Base-by-base conservation (phyloP, 768 basidiomycete genomes). In the Psilocybe tampanensis region DNA sequence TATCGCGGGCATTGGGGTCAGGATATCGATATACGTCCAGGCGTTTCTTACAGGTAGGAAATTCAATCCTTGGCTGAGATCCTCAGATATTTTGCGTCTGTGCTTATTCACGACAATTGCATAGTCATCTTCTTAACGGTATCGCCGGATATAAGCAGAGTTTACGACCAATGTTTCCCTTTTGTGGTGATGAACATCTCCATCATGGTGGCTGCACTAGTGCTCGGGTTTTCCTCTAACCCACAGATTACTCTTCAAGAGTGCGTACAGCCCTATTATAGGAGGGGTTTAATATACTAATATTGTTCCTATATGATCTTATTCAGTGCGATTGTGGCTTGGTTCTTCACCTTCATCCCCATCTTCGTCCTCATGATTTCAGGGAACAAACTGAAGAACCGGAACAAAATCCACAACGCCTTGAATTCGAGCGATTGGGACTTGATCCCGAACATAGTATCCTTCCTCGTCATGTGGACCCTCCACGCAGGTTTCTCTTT, bases 151-250 rank as follows among this genome's bases (percentile, higher is more conserved):
- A 47, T 47, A n/a, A 47, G 44, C 44, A n/a, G 44, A 23, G 44
- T 47, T 15, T 47, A 47, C 18, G 44, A 47, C 8, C 44, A 47
- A 24, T 18, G 44, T 15, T 47, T 47, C 15, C 44, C 44, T 4
- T 47, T 47, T 21, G n/a, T 47, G 22, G 44, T 47, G n/a, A 47
- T 47, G 44, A 47, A 47, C 22, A 47, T 47, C 44, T 47, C 44
- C 22, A 15, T 47, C 44, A 47, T 47, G 44, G 22, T 47, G 2
- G 6, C 44, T 8, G 44, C 44, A 23, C 15, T 47, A 6, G 44
- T 47, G 3, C 8, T 47, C 3, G 29, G 29, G 29, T 29, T 29
- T 9, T 29, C 29, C 29, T 29, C 29, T 9, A 29, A 29, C 29
- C 29, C 29, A 4, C 29, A 29, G 9, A 29, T 29, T 9, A 29